A percentile compares a stretch with the other conserved stretches of the same genome.
Conservation (phyloP, 805 yeast genomes). For the Teunomyces tritomae region DNA sequence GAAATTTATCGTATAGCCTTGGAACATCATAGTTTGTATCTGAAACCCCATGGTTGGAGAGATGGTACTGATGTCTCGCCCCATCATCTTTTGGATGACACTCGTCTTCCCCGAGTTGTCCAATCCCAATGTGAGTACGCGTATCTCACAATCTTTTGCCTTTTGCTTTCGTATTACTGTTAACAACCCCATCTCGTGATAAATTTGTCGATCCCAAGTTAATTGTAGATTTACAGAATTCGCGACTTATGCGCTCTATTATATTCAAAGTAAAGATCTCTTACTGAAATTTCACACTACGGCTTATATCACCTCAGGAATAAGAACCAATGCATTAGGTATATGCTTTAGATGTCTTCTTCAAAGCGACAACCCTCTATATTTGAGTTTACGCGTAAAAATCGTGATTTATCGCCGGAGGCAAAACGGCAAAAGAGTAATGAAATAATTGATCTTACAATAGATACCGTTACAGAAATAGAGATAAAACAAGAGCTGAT, state of each 20-base stretch:
- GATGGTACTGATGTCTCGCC: slow-evolving; percentile 50
- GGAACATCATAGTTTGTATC: slow-evolving; percentile 55
- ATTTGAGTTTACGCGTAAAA: slow-evolving; percentile 16
- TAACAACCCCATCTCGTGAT: slow-evolving; percentile 68
- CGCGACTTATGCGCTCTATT: background rate
- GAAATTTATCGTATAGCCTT: slow-evolving; percentile 49
- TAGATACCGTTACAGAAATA: slow-evolving; percentile 2
- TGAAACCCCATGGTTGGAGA: slow-evolving; percentile 91
- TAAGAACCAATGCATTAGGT: no score
- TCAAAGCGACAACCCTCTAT: slow-evolving; percentile 20
- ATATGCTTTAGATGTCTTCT: background rate
- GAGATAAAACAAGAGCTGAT: background rate
- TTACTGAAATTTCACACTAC: no score
- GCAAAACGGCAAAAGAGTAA: slow-evolving; percentile 7
- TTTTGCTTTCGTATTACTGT: slow-evolving; percentile 80
- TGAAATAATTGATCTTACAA: slow-evolving; percentile 16
- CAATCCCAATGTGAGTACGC: slow-evolving; percentile 76
- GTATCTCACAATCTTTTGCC: slow-evolving; percentile 70
- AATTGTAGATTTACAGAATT: background rate
- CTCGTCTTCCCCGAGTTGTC: slow-evolving; percentile 94
- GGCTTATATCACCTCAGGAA: no score
- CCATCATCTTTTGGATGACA: slow-evolving; percentile 58
- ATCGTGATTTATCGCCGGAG: background rate
- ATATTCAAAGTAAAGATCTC: no score
- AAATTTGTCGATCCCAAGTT: no score